Evolutionary conservation across 1,284 basidiomycete genomes (phyloP).

Genomic region (Inonotus obliquus): DNA sequence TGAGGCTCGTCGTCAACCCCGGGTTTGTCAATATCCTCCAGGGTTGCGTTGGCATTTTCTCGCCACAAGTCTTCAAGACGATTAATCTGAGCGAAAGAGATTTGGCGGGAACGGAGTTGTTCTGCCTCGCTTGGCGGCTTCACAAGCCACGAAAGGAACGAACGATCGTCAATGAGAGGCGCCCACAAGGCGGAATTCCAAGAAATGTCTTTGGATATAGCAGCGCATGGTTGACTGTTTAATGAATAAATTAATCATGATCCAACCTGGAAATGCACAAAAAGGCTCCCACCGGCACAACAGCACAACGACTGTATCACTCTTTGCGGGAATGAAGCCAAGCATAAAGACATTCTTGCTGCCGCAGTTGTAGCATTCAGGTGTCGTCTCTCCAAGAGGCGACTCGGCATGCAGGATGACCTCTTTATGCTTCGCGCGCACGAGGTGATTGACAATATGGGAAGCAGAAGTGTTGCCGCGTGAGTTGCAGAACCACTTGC

Average conservation of each 20-base stretch:
- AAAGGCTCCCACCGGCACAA: constrained; percentile 74
- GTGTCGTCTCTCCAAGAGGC: constrained; percentile 93
- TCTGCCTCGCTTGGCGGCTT: constrained; percentile 96
- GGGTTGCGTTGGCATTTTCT: constrained; percentile 89
- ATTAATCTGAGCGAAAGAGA: constrained; percentile 96
- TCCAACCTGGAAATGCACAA: constrained; percentile 13
- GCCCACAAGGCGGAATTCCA: constrained; percentile 99
- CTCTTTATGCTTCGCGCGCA: constrained; percentile 98
- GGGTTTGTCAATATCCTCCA: constrained; percentile 96
- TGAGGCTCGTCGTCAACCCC: constrained; percentile 97
- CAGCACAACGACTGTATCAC: constrained; percentile 98
- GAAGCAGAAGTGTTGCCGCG: constrained; percentile 96
- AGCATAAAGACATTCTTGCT: constrained; percentile 99
- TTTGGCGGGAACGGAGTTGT: constrained; percentile 91
- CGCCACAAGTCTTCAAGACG: constrained; percentile 98
- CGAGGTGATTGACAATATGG: constrained; percentile 98
- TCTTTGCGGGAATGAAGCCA: constrained; percentile 98
- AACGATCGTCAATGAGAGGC: constrained; percentile 96
- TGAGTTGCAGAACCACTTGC: constrained; percentile 99
- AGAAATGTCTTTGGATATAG: constrained; percentile 94
- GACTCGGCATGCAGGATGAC: constrained; percentile 95
- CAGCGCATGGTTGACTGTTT: constrained; percentile 93
- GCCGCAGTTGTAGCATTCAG: constrained; percentile 99
- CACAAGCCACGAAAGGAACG: constrained; percentile 98
- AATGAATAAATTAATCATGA: constrained; percentile 1